These are phyloP conservation scores for Pisolithus orientalis DNA, from an alignment of 768 basidiomycete genomes.

Conservation along the genomic window DNA sequence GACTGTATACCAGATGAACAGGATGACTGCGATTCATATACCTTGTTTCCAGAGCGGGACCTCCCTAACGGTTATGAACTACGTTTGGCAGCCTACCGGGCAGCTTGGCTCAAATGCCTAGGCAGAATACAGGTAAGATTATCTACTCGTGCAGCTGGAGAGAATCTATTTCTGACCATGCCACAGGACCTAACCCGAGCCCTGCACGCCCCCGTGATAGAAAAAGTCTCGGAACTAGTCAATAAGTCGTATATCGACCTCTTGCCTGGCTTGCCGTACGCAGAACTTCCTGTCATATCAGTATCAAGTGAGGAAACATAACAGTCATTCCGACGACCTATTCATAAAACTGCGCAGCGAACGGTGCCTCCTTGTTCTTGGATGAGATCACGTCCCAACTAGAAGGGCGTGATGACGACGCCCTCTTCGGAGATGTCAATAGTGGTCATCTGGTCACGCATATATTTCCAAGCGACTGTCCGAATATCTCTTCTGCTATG, in stretches of 20 bases:
- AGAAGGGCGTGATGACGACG: conserved; percentile 22
- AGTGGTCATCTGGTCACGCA: conserved; percentile 35
- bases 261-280: conserved; percentile 50
- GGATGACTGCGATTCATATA: conserved; percentile 13
- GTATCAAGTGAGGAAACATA: conserved; percentile 40
- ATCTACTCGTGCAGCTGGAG: not conserved
- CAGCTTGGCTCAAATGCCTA: conserved; percentile 56
- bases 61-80: conserved; percentile 28
- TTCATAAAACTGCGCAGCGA: conserved; percentile 24
- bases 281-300: conserved; percentile 55
- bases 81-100: conserved; percentile 47
- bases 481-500: conserved; percentile 47
- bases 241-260: conserved; percentile 36
- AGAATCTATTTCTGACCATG: not conserved
- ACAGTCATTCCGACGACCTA: not conserved
- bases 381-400: conserved; percentile 36
- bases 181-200: conserved; percentile 39
- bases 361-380: conserved; percentile 41
- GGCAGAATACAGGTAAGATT: conserved; percentile 46
- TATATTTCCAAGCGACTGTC: conserved; percentile 53
- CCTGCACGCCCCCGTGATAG: conserved; percentile 44
- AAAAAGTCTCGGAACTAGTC: conserved; percentile 39
- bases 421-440: conserved; percentile 13
- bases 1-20: conserved; percentile 7
- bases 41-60: conserved; percentile 26